Base-by-base conservation (phyloP, 2,329 filamentous ascomycete genomes). In the Rosellinia necatrix region DNA sequence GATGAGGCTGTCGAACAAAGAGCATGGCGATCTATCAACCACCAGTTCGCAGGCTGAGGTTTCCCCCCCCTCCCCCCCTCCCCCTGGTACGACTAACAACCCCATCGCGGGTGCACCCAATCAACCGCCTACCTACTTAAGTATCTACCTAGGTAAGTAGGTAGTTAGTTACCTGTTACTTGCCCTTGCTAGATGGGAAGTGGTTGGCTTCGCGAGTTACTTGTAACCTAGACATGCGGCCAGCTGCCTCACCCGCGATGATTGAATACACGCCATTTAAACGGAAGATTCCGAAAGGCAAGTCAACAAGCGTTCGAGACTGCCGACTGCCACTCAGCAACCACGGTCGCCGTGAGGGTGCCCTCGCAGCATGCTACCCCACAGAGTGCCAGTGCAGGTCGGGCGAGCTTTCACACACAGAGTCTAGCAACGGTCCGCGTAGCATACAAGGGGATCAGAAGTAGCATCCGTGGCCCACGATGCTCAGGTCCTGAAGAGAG, bases 371-470 rank as follows among this genome's bases (percentile, higher is more conserved):
- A 46, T 40, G 48, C 17, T 66, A 67, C 65, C 64, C 65, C 65
- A 67, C 66, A 66, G 61, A 65, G 52, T 63, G 52, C 58, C 64
- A 61, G 64, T 65, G 64, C 64, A 60, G 53, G 62, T 60, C 62
- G 56, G 59, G 49, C 61, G 47, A 58, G 56, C 60, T 62, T 63
- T n/a, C n/a, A n/a, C n/a, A n/a, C 62, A 58, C 59, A 58, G 50
- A 58, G 46, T 30, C 51, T 53, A 57, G 58, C 50, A 55, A 55
- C 52, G 49, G 37, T 27, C 29, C 54, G 44, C 49, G 53, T 55
- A 53, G 50, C 48, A 48, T 56, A 35, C 59, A 59, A 41, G 49
- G 35, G 47, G 50, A 25, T n/a, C 22, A 42, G 32, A 19, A 35
- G 35, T 34, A 40, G 21, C 32, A 41, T 34, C 48, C 40, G 49